Base-by-base conservation (phyloP, 768 basidiomycete genomes). In the Boletus subcaerulescens region DNA sequence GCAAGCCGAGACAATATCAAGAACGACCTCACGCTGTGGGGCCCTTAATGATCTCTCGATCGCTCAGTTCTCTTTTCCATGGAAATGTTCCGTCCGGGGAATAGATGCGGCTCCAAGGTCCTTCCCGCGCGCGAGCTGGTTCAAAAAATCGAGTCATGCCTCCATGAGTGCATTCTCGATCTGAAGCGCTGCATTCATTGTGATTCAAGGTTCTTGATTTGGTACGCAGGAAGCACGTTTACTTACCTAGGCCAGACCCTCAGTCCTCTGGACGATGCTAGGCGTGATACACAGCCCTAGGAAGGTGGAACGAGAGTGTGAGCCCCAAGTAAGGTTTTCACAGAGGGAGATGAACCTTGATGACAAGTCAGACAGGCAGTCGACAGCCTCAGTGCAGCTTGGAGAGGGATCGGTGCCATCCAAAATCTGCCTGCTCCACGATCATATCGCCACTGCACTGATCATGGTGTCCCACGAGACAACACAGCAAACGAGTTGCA, bases 131-230 rank as follows among this genome's bases (percentile, higher is more conserved):
- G 35, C 77, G 80, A 11, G 83, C 85, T 26, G 90, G 78, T 63
- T 90, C 87, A 36, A 94, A 80, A 5, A 87, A 89, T 24, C 89
- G 89, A 67, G 91, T 91, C 65, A 90, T 94, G 2, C 93, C 91
- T 22, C 84, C 74, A 38, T 78, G 76, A 96, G 93, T 3, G 89
- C 91, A 39, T 79, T 70, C 66, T 89, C 87, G 40, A 95, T 91
- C 89, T 90, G 61, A 26, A 22, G 44, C 38, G 50, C 55, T 51
- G 56, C 51, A 58, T 44, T 41, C 40, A 48, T 38, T 45, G 49
- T 56, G 33, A 59, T 52, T 56, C 55, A 52, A 48, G 40, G 32
- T 32, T 53, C 60, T 57, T 43, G 33, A 56, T 59, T 45, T 55
- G 52, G 54, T 50, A 26, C 35, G 56, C 45, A 47, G 48, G 43